Percentiles rank a stretch among this genome's conserved stretches.
Conservation (phyloP, 2,329 filamentous ascomycete genomes). For the Aspergillus nomiae region DNA sequence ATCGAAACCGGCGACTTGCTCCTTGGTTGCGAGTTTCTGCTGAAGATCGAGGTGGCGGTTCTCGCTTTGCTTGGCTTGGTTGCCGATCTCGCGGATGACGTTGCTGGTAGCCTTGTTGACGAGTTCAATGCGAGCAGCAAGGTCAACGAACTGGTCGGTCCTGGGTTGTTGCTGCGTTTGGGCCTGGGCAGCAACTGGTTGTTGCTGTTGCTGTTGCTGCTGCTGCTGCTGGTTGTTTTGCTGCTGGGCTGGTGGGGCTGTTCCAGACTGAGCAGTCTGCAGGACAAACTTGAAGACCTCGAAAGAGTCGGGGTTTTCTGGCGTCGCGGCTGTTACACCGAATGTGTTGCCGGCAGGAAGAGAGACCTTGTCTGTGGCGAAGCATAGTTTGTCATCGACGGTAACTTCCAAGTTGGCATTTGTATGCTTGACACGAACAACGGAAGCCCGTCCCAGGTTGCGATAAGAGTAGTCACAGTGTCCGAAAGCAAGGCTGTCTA, state of each 20-base stretch:
- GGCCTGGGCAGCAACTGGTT: constrained; percentile 28
- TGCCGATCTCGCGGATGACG: constrained; percentile 56
- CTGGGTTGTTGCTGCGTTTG: constrained; percentile 41
- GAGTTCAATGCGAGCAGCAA: constrained; percentile 76
- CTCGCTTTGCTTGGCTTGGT: constrained; percentile 56
- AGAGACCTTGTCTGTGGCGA: constrained; percentile 70
- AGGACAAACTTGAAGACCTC: constrained; percentile 87
- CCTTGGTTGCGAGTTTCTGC: constrained; percentile 38
- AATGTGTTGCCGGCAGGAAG: constrained; percentile 82
- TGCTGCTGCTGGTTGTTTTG: constrained; percentile 12
- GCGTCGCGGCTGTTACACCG: constrained; percentile 83
- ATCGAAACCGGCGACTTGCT: constrained; percentile 45
- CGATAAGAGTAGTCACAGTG: constrained; percentile 90
- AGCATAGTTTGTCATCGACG: constrained; percentile 79
- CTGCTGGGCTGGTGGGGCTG: constrained; percentile 19
- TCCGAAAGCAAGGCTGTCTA: constrained; percentile 87
- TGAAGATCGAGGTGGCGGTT: constrained; percentile 55
- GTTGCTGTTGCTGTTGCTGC: constrained; percentile 21
- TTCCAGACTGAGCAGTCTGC: constrained; percentile 49
- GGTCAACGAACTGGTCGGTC: constrained; percentile 72
- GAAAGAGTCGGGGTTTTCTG: constrained; percentile 91
- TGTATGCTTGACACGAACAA: constrained; percentile 73
- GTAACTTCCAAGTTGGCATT: constrained; percentile 70
- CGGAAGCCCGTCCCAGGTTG: constrained; percentile 82
- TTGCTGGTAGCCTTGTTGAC: constrained; percentile 61